Conservation (phyloP, 192 early-diverging fungal genomes). For the Rhizophagus clarus region DNA sequence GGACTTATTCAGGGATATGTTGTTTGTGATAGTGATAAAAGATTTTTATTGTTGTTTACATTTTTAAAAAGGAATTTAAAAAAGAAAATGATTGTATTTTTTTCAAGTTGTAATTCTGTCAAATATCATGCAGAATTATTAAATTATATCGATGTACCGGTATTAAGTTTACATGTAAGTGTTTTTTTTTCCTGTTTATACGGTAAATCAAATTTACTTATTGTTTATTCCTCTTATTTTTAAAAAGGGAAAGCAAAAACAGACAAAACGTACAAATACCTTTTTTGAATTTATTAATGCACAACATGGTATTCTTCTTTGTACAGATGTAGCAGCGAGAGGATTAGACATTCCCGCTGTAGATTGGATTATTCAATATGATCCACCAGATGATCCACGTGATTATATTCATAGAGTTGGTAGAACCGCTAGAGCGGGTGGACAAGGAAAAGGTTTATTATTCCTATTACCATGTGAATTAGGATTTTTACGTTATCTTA, state of each 20-base stretch:
- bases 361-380: slow-evolving; percentile 99
- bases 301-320: slow-evolving; percentile 88
- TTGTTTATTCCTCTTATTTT: neutral
- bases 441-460: slow-evolving; percentile 88
- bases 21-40: slow-evolving; percentile 85
- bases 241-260: slow-evolving; percentile 86
- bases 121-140: slow-evolving; percentile 97
- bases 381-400: slow-evolving; percentile 99
- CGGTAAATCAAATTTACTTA: neutral
- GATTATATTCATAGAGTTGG: slow-evolving; percentile 97
- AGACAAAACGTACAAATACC: slow-evolving; percentile 97
- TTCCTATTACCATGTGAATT: slow-evolving; percentile 94
- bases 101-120: slow-evolving; percentile 96
- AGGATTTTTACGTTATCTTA: slow-evolving; percentile 94
- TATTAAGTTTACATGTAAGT: slow-evolving; percentile 92
- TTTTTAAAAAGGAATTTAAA: slow-evolving; percentile 96
- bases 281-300: slow-evolving; percentile 99
- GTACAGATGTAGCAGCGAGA: slow-evolving; percentile 97
- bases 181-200: neutral
- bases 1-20: slow-evolving; percentile 99
- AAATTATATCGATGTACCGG: slow-evolving; percentile 99
- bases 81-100: slow-evolving; percentile 98
- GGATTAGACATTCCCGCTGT: slow-evolving; percentile 97
- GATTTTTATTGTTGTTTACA: slow-evolving; percentile 98
- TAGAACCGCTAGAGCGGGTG: slow-evolving; percentile 92